Evolutionary conservation across 169 alveolate genomes (phyloP).

Genomic region (Eimeria tenella): DNA sequence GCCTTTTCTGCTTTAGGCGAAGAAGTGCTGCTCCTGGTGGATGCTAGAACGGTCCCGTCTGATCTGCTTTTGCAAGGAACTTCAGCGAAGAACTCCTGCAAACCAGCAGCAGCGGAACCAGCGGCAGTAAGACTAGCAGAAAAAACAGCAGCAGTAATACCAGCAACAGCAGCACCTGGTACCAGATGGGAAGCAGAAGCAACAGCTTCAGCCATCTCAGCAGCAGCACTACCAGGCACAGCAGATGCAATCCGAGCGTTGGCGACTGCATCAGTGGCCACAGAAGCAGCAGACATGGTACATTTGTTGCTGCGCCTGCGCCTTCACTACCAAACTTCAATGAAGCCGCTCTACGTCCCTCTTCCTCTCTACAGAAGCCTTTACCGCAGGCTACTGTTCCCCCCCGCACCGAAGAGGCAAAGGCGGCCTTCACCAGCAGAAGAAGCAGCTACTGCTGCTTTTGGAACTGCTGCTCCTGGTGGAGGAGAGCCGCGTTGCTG

Average conservation of each 20-base stretch:
- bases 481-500: neutral
- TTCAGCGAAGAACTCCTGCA: too few species aligned
- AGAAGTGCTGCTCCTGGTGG: constrained; percentile 30
- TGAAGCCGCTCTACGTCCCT: neutral
- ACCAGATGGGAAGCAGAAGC: constrained; percentile 1
- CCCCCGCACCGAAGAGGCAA: constrained; percentile 26
- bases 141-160: neutral
- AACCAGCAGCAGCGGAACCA: neutral
- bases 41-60: constrained; percentile 18
- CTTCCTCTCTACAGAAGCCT: constrained; percentile 5
- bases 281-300: constrained; percentile 9
- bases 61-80: neutral
- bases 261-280: neutral
- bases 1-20: constrained; percentile 14
- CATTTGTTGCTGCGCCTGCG: neutral
- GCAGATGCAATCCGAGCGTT: neutral
- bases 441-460: constrained; percentile 7
- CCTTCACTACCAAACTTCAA: neutral
- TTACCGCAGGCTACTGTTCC: neutral
- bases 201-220: neutral
- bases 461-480: constrained; percentile 6
- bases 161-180: neutral
- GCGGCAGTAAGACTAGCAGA: neutral
- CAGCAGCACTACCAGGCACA: neutral
- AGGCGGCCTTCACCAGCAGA: neutral